Evolutionary conservation across 2,329 filamentous ascomycete genomes (phyloP).

Genomic region (Colletotrichum tamarilloi): DNA sequence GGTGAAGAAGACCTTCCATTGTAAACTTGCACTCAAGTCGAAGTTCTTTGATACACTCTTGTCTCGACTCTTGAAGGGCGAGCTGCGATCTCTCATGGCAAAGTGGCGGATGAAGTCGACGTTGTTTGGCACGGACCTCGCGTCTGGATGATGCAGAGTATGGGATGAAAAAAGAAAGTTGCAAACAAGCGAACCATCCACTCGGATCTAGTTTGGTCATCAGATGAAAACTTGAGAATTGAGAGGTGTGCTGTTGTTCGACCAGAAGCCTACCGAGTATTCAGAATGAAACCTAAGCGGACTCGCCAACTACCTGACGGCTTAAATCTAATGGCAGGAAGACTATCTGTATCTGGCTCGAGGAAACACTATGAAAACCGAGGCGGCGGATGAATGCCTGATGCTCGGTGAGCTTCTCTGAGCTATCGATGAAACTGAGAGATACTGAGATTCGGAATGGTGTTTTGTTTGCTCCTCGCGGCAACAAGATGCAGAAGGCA

Average conservation of each 20-base stretch:
- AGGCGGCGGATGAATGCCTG: no score
- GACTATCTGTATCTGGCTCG: no score
- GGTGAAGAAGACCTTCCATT: not conserved
- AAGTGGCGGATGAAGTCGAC: not conserved
- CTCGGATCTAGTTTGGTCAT: not conserved
- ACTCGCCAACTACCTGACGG: no score
- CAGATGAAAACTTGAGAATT: not conserved
- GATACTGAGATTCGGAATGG: not conserved
- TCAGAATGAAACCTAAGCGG: not conserved
- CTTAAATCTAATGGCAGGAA: no score
- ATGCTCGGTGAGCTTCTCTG: no score
- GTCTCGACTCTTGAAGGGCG: not conserved
- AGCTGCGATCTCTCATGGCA: not conserved
- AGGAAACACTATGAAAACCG: not conserved
- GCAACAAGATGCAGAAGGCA: not conserved
- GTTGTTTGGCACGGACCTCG: not conserved
- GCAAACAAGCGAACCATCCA: not conserved
- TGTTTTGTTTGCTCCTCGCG: not conserved
- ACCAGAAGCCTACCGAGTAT: not conserved
- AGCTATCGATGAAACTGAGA: not conserved
- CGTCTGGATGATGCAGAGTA: not conserved
- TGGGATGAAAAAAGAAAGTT: not conserved
- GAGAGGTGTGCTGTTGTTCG: not conserved
- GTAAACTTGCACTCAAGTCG: not conserved
- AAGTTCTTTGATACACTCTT: not conserved